Percentiles rank a stretch among this genome's conserved stretches.
phyloP scores from a whole-genome alignment of 2,329 filamentous ascomycete genomes.

The Colletotrichum sp. region DNA sequence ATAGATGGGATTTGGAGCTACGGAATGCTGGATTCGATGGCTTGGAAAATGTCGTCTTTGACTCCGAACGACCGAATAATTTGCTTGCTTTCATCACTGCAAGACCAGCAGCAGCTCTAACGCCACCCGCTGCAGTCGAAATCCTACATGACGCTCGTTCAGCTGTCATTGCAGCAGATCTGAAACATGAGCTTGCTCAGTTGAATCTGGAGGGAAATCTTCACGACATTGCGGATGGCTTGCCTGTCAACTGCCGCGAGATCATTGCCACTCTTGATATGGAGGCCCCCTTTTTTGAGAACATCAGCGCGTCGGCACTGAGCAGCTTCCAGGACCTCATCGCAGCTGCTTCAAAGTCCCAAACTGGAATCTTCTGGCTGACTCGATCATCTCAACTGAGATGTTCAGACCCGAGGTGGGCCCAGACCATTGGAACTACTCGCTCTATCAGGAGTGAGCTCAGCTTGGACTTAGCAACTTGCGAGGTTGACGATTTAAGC shows the following conservation, averaged over 20 bases:
- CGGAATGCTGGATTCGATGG: conserved; percentile 29
- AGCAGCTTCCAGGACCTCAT: conserved; percentile 18
- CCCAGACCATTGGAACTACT: conserved; percentile 22
- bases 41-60: conserved; percentile 24
- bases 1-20: conserved; percentile 31
- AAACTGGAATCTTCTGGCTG: conserved; percentile 27
- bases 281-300: conserved; percentile 19
- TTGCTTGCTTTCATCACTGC: background rate
- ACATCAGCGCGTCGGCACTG: conserved; percentile 11
- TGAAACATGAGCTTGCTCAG: background rate
- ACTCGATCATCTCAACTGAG: conserved; percentile 24
- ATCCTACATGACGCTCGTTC: background rate
- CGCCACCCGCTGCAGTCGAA: background rate
- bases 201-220: background rate
- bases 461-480: conserved; percentile 1
- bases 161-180: background rate
- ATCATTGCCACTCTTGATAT: conserved; percentile 23
- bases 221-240: background rate
- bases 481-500: background rate
- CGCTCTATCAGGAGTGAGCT: conserved; percentile 26
- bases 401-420: conserved; percentile 26
- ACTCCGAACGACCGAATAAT: conserved; percentile 23
- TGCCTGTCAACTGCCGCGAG: background rate
- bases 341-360: background rate
- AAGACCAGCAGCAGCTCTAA: background rate